Base-by-base conservation (phyloP, 495 filamentous ascomycete species). In the Penicillium alfredii region DNA sequence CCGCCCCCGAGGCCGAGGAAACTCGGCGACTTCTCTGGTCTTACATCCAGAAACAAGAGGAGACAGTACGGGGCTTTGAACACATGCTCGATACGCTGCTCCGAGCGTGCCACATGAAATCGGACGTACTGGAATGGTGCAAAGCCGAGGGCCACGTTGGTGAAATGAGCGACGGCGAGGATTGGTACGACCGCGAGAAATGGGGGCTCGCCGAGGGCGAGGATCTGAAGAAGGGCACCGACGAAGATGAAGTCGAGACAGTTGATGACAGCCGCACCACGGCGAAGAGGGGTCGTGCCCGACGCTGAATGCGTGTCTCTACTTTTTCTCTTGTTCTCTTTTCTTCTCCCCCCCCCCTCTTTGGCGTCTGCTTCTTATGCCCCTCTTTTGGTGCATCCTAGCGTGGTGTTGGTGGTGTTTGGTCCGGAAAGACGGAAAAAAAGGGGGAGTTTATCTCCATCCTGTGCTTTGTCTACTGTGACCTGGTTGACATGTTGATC, bases 41-140 rank as follows among this genome's bases (percentile, higher is more conserved):
- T 2, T 95, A 90, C 47, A 84, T 95, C 8, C 89, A 95, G 49
- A 94, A 94, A 56, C 90, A 96, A 51, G 92, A 97, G 51, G 90
- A 98, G 59, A 82, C 94, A 12, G 82, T 87, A 27, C 82, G 92
- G 7, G 86, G 85, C 2, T 78, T 82, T 6, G 75, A 83, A 32
- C 76, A 75, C 35, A 74, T 96, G 46, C 80, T 88, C 38, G 71
- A 84, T 19, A 82, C 78, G 0, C 72, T 98, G 11, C 63, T 90
- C 37, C 72, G 76, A 28, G 87, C 88, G 3, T 79, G 89, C 47
- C 76, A 84, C 18, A 77, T 86, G 68, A 76, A 88, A 29, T 78
- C 81, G 38, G 72, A 80, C 28, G 87, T 97, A 8, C 73, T 83
- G 54, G 79, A 84, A 40, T 94, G 86, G 84, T 77, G 74, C 34